phyloP scores from a whole-genome alignment of 1,284 basidiomycete genomes.

The Ustilago sp. region DNA sequence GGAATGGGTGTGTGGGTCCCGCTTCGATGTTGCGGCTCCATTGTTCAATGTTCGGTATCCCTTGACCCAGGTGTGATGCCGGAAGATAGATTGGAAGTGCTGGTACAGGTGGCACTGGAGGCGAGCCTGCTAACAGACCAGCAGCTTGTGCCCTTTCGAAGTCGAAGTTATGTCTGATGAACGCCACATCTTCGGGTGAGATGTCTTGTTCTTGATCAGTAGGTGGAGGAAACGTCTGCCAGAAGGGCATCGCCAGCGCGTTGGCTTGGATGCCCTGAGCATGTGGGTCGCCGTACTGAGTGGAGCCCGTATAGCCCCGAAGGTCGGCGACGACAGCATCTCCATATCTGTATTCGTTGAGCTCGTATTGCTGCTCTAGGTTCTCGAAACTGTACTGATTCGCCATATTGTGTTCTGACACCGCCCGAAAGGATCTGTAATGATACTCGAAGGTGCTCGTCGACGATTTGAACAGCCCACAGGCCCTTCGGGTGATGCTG shows the following conservation, averaged over 20 bases:
- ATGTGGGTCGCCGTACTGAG: background rate
- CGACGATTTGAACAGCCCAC: background rate
- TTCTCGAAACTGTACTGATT: background rate
- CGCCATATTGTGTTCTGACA: background rate
- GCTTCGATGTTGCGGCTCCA: background rate
- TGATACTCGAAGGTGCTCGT: background rate
- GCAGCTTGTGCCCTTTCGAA: constrained; percentile 27
- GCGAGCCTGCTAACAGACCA: constrained; percentile 14
- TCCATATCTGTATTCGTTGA: background rate
- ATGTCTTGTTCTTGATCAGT: background rate
- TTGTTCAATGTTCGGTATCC: background rate
- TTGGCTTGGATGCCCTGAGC: background rate
- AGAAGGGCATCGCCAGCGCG: background rate
- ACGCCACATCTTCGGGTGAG: constrained; percentile 6
- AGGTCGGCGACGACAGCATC: background rate
- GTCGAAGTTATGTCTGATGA: constrained; percentile 22
- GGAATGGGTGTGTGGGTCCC: background rate
- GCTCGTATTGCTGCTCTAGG: background rate
- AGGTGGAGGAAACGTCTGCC: background rate
- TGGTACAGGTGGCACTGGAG: background rate
- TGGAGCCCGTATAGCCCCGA: background rate
- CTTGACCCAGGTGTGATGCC: background rate
- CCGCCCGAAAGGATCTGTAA: background rate
- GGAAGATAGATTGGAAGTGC: constrained; percentile 1
- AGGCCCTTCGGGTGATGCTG: background rate